These are phyloP conservation scores for Glebionis coronaria DNA, from an alignment of 129 eudicot species.

Conservation along the genomic window DNA sequence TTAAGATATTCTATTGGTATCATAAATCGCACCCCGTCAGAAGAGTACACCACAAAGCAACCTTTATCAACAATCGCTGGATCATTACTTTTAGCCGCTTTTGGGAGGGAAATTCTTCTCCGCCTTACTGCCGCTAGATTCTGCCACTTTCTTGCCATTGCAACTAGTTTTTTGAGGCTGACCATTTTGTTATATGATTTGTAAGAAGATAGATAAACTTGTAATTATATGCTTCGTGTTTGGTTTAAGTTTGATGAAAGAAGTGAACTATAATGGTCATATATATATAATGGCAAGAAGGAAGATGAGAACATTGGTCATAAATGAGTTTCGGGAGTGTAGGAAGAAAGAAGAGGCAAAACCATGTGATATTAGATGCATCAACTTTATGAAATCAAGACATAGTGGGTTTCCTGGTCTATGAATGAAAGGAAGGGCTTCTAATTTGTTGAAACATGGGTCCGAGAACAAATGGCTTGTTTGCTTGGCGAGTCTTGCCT, in stretches of 20 bases:
- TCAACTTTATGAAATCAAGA: neutral
- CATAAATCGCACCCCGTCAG: constrained; percentile 25
- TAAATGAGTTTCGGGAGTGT: constrained; percentile 10
- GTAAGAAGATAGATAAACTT: neutral
- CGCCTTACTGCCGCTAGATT: constrained; percentile 17
- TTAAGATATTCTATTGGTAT: constrained; percentile 25
- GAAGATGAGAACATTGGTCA: neutral
- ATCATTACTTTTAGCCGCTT: neutral
- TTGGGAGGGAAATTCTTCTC: constrained; percentile 10
- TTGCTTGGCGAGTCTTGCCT: neutral
- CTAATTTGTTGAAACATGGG: constrained; percentile 7
- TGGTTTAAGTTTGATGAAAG: neutral
- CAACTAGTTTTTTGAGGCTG: constrained; percentile 41
- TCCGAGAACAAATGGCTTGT: constrained; percentile 19
- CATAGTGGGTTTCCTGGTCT: constrained; percentile 15
- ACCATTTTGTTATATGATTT: constrained; percentile 26
- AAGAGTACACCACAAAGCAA: constrained; percentile 32
- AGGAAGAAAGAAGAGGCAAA: constrained; percentile 17
- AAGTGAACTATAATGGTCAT: neutral
- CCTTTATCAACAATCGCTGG: constrained; percentile 24
- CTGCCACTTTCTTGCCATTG: constrained; percentile 49
- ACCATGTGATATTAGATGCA: constrained; percentile 16
- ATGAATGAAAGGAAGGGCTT: constrained; percentile 6
- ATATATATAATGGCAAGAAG: constrained; percentile 15
- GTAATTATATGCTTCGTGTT: constrained; percentile 7